These are phyloP conservation scores for Thuidium tamariscinum DNA, from an alignment of 225 moss, liverwort and hornwort species.

Conservation along the genomic window DNA sequence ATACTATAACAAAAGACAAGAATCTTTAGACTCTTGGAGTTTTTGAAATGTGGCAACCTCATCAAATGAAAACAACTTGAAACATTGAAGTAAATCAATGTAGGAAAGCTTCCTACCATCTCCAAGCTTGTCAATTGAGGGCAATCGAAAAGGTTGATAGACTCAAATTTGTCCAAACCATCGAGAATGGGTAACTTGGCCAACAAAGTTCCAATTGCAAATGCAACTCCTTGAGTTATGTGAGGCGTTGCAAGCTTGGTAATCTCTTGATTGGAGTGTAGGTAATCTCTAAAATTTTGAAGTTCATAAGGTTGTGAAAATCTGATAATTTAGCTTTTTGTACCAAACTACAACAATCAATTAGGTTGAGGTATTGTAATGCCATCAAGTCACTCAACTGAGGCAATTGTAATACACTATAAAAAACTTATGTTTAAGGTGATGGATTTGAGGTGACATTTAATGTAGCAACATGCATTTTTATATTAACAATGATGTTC, in stretches of 20 bases:
- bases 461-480: too few species aligned
- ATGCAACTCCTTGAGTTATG: neutral
- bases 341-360: neutral
- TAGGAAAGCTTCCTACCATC: neutral
- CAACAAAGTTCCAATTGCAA: neutral
- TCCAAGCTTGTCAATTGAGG: neutral
- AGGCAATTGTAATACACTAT: too few species aligned
- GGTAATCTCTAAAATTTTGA: neutral
- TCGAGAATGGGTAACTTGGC: neutral
- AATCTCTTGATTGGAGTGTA: neutral
- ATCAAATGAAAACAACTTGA: neutral
- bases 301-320: neutral
- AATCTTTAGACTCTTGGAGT: neutral
- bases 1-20: neutral
- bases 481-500: too few species aligned
- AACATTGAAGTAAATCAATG: neutral
- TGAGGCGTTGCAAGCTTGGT: neutral
- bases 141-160: accelerated
- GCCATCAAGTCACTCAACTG: neutral
- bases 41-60: neutral
- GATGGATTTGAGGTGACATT: too few species aligned
- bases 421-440: too few species aligned
- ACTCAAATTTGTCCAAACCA: neutral
- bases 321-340: neutral
- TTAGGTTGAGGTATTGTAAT: accelerated